phyloP scores from a whole-genome alignment of 192 early-diverging fungal species.

The Phycomyces blakesleeanus region DNA sequence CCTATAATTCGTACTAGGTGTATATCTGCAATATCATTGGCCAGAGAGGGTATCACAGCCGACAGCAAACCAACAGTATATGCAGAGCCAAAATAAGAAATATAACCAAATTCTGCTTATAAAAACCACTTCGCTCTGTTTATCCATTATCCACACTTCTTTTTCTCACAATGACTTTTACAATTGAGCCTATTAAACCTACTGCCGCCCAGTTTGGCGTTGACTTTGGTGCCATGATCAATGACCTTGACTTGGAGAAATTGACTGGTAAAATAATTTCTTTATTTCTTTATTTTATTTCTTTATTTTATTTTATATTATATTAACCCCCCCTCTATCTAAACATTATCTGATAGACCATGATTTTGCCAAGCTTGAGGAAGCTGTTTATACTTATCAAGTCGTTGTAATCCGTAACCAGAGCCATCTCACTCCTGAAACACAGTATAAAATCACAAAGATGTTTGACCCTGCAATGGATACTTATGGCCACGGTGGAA shows the following conservation, averaged over 20 bases:
- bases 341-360: slow-evolving; percentile 20
- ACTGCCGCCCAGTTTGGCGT: slow-evolving; percentile 28
- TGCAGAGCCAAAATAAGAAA: too few relatives aligned
- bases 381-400: slow-evolving; percentile 32
- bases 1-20: too few relatives aligned
- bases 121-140: too few relatives aligned
- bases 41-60: too few relatives aligned
- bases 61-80: too few relatives aligned
- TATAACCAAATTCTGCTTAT: too few relatives aligned
- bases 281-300: too few relatives aligned
- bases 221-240: slow-evolving; percentile 26
- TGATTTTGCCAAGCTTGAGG: slow-evolving; percentile 27
- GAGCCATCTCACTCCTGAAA: slow-evolving; percentile 26
- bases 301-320: background rate
- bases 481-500: slow-evolving; percentile 31
- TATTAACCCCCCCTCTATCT: background rate
- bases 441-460: slow-evolving; percentile 28
- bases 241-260: slow-evolving; percentile 31
- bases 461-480: slow-evolving; percentile 30
- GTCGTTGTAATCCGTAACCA: slow-evolving; percentile 32
- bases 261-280: slow-evolving; percentile 20
- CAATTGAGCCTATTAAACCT: slow-evolving; percentile 22
- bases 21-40: too few relatives aligned
- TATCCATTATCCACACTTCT: too few relatives aligned
- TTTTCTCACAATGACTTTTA: slow-evolving; percentile 14